Base-by-base conservation (phyloP, 129 eudicot species). In the Flaveria ramosissima region DNA sequence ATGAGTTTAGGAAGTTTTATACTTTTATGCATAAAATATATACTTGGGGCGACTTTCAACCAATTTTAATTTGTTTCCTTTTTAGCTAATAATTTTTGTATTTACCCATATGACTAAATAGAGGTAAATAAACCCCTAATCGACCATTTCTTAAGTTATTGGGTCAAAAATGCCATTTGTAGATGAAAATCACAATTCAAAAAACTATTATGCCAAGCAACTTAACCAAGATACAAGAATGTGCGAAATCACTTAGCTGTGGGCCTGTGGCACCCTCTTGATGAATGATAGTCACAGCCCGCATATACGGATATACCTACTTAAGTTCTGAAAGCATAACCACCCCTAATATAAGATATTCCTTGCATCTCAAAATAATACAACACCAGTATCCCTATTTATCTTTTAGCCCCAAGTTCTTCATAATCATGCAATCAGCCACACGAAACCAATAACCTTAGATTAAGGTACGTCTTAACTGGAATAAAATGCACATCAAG, bases 251-350 rank as follows among this genome's bases (percentile, higher is more conserved):
- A 51, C 32, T 26, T 70, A 26, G 32, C 61, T 24, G 15, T 4
- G 21, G 13, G 60, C 62, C 47, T 50, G 20, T 14, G 11, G 24
- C 61, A 55, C 16, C 36, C 1, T 57, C 9, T 70, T 48, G 26
- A 70, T 27, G 17, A 48, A 47, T 9, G 6, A 51, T 48, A 71
- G 62, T 30, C 26, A 23, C 26, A 0, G 1, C 26, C 26, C 9
- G 1, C 26, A 42, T 41, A 42, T 59, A 51, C 9, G 1, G n/a
- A 42, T 41, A 42, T 59, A 51, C 55, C 67, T 73, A 72, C 23
- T 57, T 41, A 4, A 57, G 68, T 73, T 26, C 39, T 56, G 78
- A 59, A 57, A 59, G 78, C 24, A 24, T 59, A 59, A 73, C 15
- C 53, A 73, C 21, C 55, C 51, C 8, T 16, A 36, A 55, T 27